A percentile compares a stretch with the other conserved stretches of the same genome.
These are phyloP conservation scores for Spergularia bocconei DNA, from an alignment of 148 eudicot species.

Conservation along the genomic window DNA sequence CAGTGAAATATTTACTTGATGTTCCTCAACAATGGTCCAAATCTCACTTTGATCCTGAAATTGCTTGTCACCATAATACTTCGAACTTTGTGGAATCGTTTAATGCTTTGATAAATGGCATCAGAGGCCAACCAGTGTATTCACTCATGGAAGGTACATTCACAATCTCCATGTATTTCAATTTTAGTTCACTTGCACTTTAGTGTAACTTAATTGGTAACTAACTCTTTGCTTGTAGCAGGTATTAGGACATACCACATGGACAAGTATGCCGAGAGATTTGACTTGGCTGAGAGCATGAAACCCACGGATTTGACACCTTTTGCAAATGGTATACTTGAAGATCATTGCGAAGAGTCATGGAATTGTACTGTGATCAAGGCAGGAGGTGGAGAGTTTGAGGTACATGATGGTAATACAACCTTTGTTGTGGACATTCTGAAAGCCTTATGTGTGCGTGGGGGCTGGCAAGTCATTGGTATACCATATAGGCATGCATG, in stretches of 20 bases:
- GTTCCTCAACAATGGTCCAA: not conserved
- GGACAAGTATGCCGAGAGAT: not conserved
- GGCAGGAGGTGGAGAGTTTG: not conserved
- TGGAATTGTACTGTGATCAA: not conserved
- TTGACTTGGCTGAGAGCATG: not conserved
- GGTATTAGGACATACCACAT: not conserved
- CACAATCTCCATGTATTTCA: no score
- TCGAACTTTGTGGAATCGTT: conserved; percentile 11
- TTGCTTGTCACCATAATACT: conserved; percentile 6
- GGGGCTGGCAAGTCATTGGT: not conserved
- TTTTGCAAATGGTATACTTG: not conserved
- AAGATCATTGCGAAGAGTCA: not conserved
- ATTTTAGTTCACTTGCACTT: no score
- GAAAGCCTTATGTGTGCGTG: not conserved
- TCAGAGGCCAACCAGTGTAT: not conserved
- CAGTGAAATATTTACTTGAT: not conserved
- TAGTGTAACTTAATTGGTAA: no score
- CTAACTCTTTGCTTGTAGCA: not conserved
- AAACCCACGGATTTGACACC: not conserved
- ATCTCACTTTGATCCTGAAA: not conserved
- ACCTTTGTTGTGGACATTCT: not conserved
- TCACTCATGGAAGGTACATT: not conserved
- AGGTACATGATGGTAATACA: not conserved
- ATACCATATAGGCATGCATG: conserved; percentile 1
- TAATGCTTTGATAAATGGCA: not conserved